Base-by-base conservation (phyloP, 2,329 filamentous ascomycete species). In the Simplicillium sp. region DNA sequence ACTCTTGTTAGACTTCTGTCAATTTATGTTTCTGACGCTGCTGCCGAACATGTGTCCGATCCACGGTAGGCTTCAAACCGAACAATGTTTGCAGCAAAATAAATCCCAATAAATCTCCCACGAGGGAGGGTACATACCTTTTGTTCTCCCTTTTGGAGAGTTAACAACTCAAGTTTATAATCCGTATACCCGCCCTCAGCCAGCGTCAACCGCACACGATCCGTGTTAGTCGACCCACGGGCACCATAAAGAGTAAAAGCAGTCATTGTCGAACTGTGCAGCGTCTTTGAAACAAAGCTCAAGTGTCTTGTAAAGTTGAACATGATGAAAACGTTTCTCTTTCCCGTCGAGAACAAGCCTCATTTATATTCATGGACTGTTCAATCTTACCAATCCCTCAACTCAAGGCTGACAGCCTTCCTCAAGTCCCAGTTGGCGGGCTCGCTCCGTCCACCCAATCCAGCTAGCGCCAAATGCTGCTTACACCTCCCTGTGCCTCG, bases 161-260 rank as follows among this genome's bases (percentile, higher is more conserved):
- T 58, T 40, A 67, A 35, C 46, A 55, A 40, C 13, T 64, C 60
- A 29, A 62, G 38, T 31, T 67, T 56, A 40, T 62, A 68, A 46
- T 67, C 61, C 11, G 58, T 64, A 46, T 66, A 64, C 49, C 63
- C 61, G 39, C 58, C 64, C 50, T 67, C 64, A 35, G 61, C 64
- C 31, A 67, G 60, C 38, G 62, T 64, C 42, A 66, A 50, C 39
- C 58, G 61, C 41, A 68, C 62, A 44, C 64, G 61, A 43, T 67
- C 62, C 11, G 62, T 64, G 50, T 65, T 66, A 35, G 59, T 61
- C 44, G 64, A 65, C 37, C 61, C 59, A 40, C 55, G 61, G 44
- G 56, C 50, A 43, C 60, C 60, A 46, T 65, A 66, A 1, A 67
- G 55, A 48, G 59, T 66, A 45, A 66, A 66, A 37, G 60, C 61